Evolutionary conservation across 805 yeast genomes (phyloP), one percentile per base, ranked within the genome.

Genomic region (Wickerhamomyces alni): DNA sequence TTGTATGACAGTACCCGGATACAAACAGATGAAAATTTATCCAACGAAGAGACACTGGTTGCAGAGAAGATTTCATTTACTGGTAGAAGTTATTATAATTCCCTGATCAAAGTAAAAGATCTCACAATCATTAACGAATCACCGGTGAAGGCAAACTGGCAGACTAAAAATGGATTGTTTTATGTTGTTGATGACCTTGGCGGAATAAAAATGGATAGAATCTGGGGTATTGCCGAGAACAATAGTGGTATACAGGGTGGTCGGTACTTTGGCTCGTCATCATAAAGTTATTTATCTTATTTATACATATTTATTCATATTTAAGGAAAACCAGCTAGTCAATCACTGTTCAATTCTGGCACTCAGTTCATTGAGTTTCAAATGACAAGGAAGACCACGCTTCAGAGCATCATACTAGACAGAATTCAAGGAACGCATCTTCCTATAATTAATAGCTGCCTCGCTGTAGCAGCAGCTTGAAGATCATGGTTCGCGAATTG

Each of bases 201-300:
- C 2, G 94, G 94, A 2, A 63, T 83, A 55, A 76, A 77, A 47
- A 86, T 86, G 95, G 93, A 86, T 51, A 65, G 95, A 39, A 61
- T 86, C 5, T 82, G 95, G 91, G 87, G 89, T 0, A 74, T 84
- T n/a, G 75, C 82, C 1, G 95, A 87, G 55, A 63, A 65, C 36
- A 77, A 81, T 43, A 66, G 77, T 35, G 86, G 81, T 0, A 65
- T 83, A 10, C 72, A 82, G 49, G 81, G 81, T 46, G 93, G 93
- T 6, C 65, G 94, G 43, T 67, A 52, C 37, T 53, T 62, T 38
- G 59, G 54, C 32, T 47, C 47, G 19, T 35, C 24, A 37, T 17
- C 30, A 7, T 7, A n/a, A n/a, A n/a, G n/a, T n/a, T 16, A 8
- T 15, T 7, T 15, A 11, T 15, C 18, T 10, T 24, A 17, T 24